phyloP scores from a whole-genome alignment of 106 monocot genomes.

The Xerophyta viscosa region DNA sequence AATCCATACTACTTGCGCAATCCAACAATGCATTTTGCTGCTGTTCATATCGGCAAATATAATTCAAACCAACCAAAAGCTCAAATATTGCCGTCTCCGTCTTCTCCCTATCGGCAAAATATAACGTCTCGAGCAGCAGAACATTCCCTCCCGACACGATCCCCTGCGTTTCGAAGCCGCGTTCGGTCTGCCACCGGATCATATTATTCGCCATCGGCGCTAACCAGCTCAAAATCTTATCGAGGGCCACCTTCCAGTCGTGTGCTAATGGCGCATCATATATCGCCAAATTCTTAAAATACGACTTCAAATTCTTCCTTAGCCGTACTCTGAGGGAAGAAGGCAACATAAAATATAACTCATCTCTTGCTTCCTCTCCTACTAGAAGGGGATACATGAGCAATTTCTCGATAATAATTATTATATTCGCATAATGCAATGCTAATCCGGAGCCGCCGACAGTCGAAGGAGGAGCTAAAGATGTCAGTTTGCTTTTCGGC shows the following conservation, averaged over 20 bases:
- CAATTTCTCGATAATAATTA: conserved; percentile 90
- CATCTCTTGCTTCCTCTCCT: conserved; percentile 88
- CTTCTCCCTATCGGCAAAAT: conserved; percentile 90
- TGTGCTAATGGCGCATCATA: conserved; percentile 86
- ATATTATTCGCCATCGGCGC: conserved; percentile 90
- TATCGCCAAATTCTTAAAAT: conserved; percentile 62
- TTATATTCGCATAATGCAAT: conserved; percentile 78
- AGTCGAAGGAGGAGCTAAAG: conserved; percentile 52
- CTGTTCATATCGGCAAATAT: conserved; percentile 93
- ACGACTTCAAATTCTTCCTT: conserved; percentile 57
- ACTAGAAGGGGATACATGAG: conserved; percentile 71
- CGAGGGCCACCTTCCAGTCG: conserved; percentile 71
- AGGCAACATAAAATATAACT: conserved; percentile 90
- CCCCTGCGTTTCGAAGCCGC: conserved; percentile 84
- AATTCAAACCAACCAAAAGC: conserved; percentile 84
- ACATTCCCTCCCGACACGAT: conserved; percentile 50
- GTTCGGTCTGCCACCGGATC: conserved; percentile 93
- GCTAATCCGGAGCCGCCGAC: conserved; percentile 77
- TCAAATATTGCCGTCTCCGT: conserved; percentile 73
- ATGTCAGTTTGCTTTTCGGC: conserved; percentile 46
- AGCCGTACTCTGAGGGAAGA: conserved; percentile 42
- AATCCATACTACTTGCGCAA: conserved; percentile 74
- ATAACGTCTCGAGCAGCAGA: conserved; percentile 68
- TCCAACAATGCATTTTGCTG: conserved; percentile 87
- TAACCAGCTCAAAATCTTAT: conserved; percentile 67